Evolutionary conservation across 2,329 filamentous ascomycete species (phyloP).

Genomic region (Lecanosticta acicola): DNA sequence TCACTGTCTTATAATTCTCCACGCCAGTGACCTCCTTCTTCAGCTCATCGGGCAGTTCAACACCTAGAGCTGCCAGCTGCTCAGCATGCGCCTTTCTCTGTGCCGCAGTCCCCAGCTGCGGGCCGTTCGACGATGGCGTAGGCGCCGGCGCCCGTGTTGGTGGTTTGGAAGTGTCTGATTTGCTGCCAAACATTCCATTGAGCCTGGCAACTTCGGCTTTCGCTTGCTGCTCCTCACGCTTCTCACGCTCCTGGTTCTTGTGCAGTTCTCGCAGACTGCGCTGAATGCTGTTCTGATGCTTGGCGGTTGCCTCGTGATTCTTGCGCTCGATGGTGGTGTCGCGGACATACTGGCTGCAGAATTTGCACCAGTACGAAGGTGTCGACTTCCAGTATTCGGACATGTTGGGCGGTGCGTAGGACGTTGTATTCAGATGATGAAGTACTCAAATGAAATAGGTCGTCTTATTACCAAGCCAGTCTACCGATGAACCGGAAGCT

Average conservation of each 20-base stretch:
- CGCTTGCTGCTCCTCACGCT: constrained; percentile 71
- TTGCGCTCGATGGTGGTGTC: constrained; percentile 85
- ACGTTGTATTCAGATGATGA: too few species aligned
- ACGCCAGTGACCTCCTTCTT: constrained; percentile 77
- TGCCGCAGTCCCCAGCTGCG: constrained; percentile 48
- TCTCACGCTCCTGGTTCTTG: constrained; percentile 71
- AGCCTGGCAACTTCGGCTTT: constrained; percentile 80
- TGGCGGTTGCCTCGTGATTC: constrained; percentile 33
- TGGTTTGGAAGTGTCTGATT: constrained; percentile 28
- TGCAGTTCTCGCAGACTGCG: constrained; percentile 86
- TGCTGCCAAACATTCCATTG: constrained; percentile 63
- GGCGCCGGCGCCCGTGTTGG: constrained; percentile 23
- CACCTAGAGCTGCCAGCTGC: constrained; percentile 80
- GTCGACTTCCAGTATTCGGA: constrained; percentile 99
- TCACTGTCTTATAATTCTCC: constrained; percentile 77
- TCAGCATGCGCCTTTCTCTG: constrained; percentile 79
- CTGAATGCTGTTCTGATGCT: constrained; percentile 63
- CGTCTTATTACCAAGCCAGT: too few species aligned
- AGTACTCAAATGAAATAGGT: too few species aligned
- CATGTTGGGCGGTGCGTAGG: too few species aligned
- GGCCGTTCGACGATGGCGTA: constrained; percentile 2
- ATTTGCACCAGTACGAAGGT: constrained; percentile 96
- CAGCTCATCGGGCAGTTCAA: constrained; percentile 74
- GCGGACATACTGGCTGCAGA: constrained; percentile 83
- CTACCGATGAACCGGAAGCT: background rate